Base-by-base conservation (phyloP, 2,329 filamentous ascomycete species). In the Colletotrichum lupini region DNA sequence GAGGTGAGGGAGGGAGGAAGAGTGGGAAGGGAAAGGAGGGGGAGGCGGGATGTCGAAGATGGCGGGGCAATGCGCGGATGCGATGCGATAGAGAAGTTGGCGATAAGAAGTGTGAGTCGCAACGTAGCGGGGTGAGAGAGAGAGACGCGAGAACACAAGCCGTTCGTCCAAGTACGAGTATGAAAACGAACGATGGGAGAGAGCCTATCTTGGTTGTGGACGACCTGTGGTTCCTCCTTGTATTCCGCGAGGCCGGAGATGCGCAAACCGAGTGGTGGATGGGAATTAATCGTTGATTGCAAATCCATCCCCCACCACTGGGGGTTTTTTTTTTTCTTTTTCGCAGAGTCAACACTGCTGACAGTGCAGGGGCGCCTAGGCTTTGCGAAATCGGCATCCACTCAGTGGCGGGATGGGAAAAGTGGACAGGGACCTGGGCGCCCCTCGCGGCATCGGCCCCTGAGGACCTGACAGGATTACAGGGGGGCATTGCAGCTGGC, bases 281-380 rank as follows among this genome's bases (percentile, higher is more conserved):
- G 35, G 35, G 12, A 19, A 16, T 35, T 12, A 16, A 32, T 46
- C 28, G 58, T 42, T 75, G 74, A 75, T 75, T 75, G 74, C 72
- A 75, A 75, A 75, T 75, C 72, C 32, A 42, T 63, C 65, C 59
- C 74, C 61, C 72, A 73, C 68, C 66, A 75, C 46, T 75, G 74
- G 74, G 53, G n/a, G n/a, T n/a, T n/a, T n/a, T n/a, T n/a, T n/a
- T n/a, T 52, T 70, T 46, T 66, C 28, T 35, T 66, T 57, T 42
- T 42, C 1, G 53, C 58, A 72, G 66, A 66, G 58, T 32, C 19
- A 35, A 53, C 24, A 60, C 42, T 19, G 52, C 62, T 46, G 62
- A 28, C 52, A 57, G 37, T n/a, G 30, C 32, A 35, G n/a, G 22
- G 46, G n/a, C 19, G 24, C 61, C 42, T n/a, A 49, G 37, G 37